Conservation (phyloP, 2,329 filamentous ascomycete species). For the Cercospora sp. region DNA sequence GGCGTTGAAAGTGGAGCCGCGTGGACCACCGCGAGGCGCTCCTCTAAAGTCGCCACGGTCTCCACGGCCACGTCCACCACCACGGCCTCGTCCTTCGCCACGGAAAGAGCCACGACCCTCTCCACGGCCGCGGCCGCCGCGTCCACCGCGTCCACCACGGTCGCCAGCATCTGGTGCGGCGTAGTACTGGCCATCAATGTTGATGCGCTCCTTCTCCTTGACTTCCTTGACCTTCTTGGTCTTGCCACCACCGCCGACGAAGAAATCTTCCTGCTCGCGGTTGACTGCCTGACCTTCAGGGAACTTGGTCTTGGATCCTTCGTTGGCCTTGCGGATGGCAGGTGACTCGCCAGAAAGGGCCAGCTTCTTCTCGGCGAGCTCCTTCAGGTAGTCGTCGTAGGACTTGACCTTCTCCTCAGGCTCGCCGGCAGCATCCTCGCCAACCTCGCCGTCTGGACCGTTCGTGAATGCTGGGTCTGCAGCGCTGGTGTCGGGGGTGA, state of each 20-base stretch:
- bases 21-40: constrained; percentile 28
- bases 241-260: constrained; percentile 74
- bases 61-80: constrained; percentile 36
- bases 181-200: constrained; percentile 73
- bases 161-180: constrained; percentile 59
- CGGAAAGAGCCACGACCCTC: constrained; percentile 43
- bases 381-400: constrained; percentile 82
- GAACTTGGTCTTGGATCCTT: constrained; percentile 95
- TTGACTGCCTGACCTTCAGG: constrained; percentile 70
- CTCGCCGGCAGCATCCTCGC: constrained; percentile 37
- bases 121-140: constrained; percentile 45
- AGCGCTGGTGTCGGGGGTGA: constrained; percentile 38
- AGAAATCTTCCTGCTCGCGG: constrained; percentile 69
- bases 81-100: constrained; percentile 46
- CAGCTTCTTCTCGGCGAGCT: constrained; percentile 73
- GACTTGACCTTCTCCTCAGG: constrained; percentile 81
- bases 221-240: constrained; percentile 75
- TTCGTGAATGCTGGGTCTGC: constrained; percentile 48
- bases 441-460: constrained; percentile 44
- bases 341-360: constrained; percentile 64
- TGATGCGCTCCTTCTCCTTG: constrained; percentile 74
- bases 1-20: constrained; percentile 37
- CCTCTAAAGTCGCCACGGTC: constrained; percentile 40
- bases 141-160: constrained; percentile 56
- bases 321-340: constrained; percentile 85